Evolutionary conservation across 495 filamentous ascomycete genomes (phyloP).

Genomic region (Podospora fimiseda): DNA sequence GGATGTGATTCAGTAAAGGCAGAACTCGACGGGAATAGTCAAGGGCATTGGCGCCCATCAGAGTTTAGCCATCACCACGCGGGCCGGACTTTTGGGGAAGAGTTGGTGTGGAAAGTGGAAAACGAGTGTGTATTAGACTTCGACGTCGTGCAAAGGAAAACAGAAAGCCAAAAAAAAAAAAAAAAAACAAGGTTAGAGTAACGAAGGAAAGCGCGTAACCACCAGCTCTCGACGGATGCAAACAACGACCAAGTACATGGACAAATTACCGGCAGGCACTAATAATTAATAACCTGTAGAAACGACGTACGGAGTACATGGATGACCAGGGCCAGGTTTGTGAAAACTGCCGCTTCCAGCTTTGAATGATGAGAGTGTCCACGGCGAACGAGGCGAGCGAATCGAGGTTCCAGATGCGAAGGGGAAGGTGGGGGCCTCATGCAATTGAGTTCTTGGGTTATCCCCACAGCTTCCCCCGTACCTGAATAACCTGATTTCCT

Average conservation of each 20-base stretch:
- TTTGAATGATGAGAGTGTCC: too few species aligned
- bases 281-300: neutral
- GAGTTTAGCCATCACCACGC: conserved; percentile 3
- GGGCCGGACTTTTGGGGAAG: neutral
- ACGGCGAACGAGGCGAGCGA: neutral
- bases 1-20: neutral
- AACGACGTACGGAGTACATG: too few species aligned
- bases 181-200: neutral
- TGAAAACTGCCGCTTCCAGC: neutral
- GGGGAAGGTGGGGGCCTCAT: neutral
- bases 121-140: neutral
- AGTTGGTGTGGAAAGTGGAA: neutral
- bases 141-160: neutral
- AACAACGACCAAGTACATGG: neutral
- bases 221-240: neutral
- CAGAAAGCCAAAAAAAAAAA: neutral
- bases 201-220: neutral
- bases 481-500: conserved; percentile 3
- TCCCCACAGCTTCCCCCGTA: conserved; percentile 1
- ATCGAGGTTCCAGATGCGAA: neutral
- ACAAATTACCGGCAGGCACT: conserved; percentile 3
- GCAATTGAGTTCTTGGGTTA: neutral
- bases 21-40: neutral
- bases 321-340: neutral
- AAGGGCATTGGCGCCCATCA: conserved; percentile 5